Evolutionary conservation across 2,329 filamentous ascomycete genomes (phyloP).

Genomic region (Penicillium palitans): DNA sequence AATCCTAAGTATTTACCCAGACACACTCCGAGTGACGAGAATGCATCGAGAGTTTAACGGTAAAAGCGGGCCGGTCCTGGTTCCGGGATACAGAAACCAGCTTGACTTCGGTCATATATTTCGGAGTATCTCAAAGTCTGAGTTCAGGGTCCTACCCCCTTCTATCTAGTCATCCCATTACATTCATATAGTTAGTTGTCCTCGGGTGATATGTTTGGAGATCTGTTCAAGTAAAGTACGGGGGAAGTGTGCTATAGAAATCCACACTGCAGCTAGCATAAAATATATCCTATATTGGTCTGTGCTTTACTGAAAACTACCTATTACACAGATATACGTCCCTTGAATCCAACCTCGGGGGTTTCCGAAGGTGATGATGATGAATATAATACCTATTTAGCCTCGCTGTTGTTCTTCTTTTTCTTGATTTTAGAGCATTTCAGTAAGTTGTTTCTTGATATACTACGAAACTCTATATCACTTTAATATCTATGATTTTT

Average conservation of each 20-base stretch:
- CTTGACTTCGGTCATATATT: neutral
- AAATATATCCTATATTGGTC: neutral
- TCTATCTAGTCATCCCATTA: too few relatives aligned
- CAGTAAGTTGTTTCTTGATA: neutral
- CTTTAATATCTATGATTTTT: too few relatives aligned
- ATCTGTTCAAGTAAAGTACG: neutral
- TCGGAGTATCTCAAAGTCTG: neutral
- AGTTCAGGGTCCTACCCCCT: too few relatives aligned
- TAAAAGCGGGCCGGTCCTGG: neutral
- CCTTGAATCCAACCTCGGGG: neutral
- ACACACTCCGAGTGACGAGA: neutral
- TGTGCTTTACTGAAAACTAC: too few relatives aligned
- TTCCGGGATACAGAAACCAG: too few relatives aligned
- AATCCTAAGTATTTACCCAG: neutral
- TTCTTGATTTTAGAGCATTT: neutral
- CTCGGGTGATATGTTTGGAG: neutral
- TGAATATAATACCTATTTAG: neutral
- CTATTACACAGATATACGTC: neutral
- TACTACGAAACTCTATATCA: too few relatives aligned
- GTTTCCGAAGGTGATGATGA: neutral
- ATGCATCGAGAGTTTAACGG: too few relatives aligned
- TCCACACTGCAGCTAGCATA: neutral
- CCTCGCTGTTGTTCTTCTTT: neutral
- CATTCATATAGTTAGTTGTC: neutral
- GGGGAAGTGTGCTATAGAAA: neutral